phyloP scores from a whole-genome alignment of 2,329 filamentous ascomycete genomes.

The Colletotrichum falcatum region DNA sequence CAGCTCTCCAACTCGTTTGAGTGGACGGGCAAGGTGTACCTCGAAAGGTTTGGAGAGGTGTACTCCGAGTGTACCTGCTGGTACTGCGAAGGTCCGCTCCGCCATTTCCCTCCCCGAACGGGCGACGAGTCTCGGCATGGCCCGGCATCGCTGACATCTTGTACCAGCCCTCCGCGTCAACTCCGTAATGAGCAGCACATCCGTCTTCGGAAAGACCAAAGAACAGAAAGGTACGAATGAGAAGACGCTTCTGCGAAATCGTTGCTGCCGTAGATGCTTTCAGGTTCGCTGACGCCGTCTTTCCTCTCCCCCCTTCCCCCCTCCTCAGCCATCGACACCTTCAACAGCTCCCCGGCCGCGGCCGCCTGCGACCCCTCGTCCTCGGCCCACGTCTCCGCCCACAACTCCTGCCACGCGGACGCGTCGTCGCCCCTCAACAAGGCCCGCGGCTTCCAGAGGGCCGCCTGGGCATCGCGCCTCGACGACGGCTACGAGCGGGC shows the following conservation, averaged over 20 bases:
- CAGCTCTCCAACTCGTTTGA: constrained; percentile 74
- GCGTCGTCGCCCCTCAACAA: constrained; percentile 14
- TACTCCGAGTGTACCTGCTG: constrained; percentile 86
- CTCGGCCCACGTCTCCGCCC: constrained; percentile 78
- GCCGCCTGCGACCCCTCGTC: constrained; percentile 65
- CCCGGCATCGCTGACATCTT: neutral
- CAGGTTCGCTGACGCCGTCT: neutral
- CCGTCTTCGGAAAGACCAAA: constrained; percentile 58
- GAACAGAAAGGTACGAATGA: constrained; percentile 53
- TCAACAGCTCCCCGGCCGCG: constrained; percentile 62
- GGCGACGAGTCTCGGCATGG: no score
- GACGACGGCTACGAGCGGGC: constrained; percentile 70
- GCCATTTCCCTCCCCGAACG: neutral
- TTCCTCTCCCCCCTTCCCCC: no score
- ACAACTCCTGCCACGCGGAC: constrained; percentile 70
- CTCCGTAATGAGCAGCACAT: constrained; percentile 61
- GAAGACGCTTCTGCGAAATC: neutral
- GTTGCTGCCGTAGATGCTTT: neutral
- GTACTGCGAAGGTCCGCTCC: constrained; percentile 76
- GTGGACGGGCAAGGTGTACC: constrained; percentile 79
- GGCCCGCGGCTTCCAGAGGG: constrained; percentile 50
- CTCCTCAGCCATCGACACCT: constrained; percentile 49
- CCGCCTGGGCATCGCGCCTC: constrained; percentile 53
- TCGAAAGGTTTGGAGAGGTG: constrained; percentile 71
- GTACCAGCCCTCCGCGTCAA: constrained; percentile 64